These are phyloP conservation scores for Atalantia buxifolia DNA, from an alignment of 345 rosid genomes.

Conservation along the genomic window DNA sequence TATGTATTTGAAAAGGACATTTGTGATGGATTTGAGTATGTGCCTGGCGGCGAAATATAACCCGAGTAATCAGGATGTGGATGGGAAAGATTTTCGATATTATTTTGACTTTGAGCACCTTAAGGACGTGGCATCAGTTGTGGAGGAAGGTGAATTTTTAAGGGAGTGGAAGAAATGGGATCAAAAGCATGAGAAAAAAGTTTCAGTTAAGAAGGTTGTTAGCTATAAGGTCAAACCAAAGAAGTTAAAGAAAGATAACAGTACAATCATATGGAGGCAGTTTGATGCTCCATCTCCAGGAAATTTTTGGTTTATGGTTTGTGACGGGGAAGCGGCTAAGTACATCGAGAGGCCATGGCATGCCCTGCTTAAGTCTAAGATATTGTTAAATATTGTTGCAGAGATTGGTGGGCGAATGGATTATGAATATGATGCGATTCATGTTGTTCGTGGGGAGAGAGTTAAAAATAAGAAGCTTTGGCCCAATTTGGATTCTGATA, in stretches of 20 bases:
- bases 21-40: slow-evolving; percentile 85
- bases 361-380: slow-evolving; percentile 86
- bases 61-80: slow-evolving; percentile 67
- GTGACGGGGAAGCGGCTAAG: slow-evolving; percentile 79
- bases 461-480: slow-evolving; percentile 76
- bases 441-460: slow-evolving; percentile 90
- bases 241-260: slow-evolving; percentile 76
- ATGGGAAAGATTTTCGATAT: slow-evolving; percentile 83
- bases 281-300: slow-evolving; percentile 82
- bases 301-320: slow-evolving; percentile 89
- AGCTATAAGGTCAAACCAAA: slow-evolving; percentile 59
- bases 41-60: slow-evolving; percentile 66
- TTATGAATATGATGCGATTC: slow-evolving; percentile 90
- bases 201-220: slow-evolving; percentile 70
- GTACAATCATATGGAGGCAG: slow-evolving; percentile 84
- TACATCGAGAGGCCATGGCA: slow-evolving; percentile 82
- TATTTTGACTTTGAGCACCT: slow-evolving; percentile 93
- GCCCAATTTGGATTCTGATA: slow-evolving; percentile 84
- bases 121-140: slow-evolving; percentile 68
- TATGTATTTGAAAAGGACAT: slow-evolving; percentile 84
- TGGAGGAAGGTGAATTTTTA: slow-evolving; percentile 76
- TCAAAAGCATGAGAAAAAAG: slow-evolving; percentile 58
- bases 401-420: slow-evolving; percentile 86
- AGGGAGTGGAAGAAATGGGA: slow-evolving; percentile 88
- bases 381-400: slow-evolving; percentile 82